These are phyloP conservation scores for Pulveroboletus sp. DNA, from an alignment of 768 basidiomycete species.

Conservation along the genomic window DNA sequence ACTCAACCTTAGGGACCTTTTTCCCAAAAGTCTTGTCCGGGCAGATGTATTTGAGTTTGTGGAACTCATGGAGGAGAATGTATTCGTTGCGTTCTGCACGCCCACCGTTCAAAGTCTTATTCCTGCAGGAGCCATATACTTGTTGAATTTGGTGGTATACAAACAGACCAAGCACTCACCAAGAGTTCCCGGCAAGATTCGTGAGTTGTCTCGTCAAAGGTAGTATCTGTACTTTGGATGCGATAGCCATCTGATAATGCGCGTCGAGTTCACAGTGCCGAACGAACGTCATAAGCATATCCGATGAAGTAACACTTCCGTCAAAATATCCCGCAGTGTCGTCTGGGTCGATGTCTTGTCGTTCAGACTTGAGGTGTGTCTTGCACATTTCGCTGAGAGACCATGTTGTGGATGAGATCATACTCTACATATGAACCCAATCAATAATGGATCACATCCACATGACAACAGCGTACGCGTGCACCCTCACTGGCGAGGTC, in stretches of 20 bases:
- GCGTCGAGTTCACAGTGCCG: constrained; percentile 94
- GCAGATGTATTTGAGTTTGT: constrained; percentile 90
- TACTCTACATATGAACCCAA: constrained; percentile 49
- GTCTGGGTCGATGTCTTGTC: constrained; percentile 95
- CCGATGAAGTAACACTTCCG: constrained; percentile 68
- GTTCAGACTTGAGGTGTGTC: constrained; percentile 77
- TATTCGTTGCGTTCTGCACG: constrained; percentile 99
- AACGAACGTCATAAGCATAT: constrained; percentile 80
- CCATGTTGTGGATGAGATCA: constrained; percentile 98
- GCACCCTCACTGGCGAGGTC: constrained; percentile 94
- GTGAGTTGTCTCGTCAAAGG: constrained; percentile 92
- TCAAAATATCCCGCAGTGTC: constrained; percentile 92
- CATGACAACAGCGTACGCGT: constrained; percentile 51
- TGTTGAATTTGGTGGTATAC: not conserved
- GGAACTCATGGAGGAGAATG: constrained; percentile 97
- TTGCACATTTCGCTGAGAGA: constrained; percentile 95
- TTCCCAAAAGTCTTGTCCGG: constrained; percentile 92
- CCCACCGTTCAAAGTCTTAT: constrained; percentile 94
- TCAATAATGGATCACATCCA: not conserved
- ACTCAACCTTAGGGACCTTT: constrained; percentile 51
- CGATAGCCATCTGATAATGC: constrained; percentile 96
- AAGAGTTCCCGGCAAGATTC: constrained; percentile 93
- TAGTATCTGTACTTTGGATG: constrained; percentile 87
- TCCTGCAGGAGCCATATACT: constrained; percentile 48
- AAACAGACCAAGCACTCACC: constrained; percentile 46